These are phyloP conservation scores for Eimeria mitis DNA, from an alignment of 169 alveolate genomes.

Conservation along the genomic window DNA sequence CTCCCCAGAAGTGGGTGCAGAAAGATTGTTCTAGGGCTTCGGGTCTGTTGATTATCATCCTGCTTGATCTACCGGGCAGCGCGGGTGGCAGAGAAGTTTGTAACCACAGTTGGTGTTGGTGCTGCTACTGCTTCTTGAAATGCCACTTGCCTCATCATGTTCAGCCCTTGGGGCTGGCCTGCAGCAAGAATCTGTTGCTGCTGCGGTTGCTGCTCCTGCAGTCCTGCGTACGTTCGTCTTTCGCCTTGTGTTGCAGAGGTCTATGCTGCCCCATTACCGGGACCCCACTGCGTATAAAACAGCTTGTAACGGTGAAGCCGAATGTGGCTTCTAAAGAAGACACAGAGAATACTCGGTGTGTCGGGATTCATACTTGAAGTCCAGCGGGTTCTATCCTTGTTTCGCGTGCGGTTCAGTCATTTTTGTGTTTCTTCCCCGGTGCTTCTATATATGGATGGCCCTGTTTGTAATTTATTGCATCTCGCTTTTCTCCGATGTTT, in stretches of 20 bases:
- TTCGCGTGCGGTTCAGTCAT: not conserved
- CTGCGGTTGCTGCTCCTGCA: conserved; percentile 4
- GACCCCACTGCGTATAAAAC: conserved; percentile 87
- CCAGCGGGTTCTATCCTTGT: not conserved
- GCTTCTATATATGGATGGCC: too few species aligned
- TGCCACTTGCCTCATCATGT: not conserved
- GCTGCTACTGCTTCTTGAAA: conserved; percentile 10
- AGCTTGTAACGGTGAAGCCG: conserved; percentile 89
- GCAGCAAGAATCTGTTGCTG: not conserved
- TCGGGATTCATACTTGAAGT: not conserved
- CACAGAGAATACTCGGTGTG: conserved; percentile 70
- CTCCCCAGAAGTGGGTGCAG: conserved; percentile 37
- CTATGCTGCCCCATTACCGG: conserved; percentile 90
- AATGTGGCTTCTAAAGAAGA: conserved; percentile 79
- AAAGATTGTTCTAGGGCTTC: not conserved
- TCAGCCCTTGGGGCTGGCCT: not conserved
- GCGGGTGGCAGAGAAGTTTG: not conserved
- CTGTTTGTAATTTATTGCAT: not conserved
- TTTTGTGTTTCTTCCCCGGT: not conserved
- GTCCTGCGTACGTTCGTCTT: not conserved
- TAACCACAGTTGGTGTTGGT: not conserved
- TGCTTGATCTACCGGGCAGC: not conserved
- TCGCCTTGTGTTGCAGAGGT: conserved; percentile 54
- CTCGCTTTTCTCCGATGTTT: not conserved
- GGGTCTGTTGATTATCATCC: not conserved